Percentiles rank a stretch among this genome's conserved stretches.
phyloP scores from a whole-genome alignment of 345 rosid species.

The Jatropha curcas region DNA sequence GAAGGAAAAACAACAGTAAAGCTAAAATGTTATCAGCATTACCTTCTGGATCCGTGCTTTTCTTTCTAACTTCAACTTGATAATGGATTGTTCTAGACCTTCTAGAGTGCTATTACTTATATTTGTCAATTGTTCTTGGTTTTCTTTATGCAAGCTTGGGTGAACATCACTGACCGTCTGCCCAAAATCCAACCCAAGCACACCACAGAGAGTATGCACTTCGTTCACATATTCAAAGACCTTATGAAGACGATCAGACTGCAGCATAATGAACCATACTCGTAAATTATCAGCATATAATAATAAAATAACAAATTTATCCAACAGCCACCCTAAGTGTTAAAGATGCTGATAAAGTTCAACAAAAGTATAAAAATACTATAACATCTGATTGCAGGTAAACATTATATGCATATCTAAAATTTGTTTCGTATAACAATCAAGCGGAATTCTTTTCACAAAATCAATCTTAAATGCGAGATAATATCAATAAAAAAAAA shows the following conservation, averaged over 20 bases:
- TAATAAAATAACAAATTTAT: background rate
- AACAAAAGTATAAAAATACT: background rate
- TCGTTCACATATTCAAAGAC: slow-evolving; percentile 76
- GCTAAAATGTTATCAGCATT: slow-evolving; percentile 6
- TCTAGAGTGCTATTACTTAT: slow-evolving; percentile 75
- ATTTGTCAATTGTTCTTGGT: slow-evolving; percentile 75
- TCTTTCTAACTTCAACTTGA: slow-evolving; percentile 67
- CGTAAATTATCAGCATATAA: background rate
- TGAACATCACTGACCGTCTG: slow-evolving; percentile 82
- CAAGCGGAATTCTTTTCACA: background rate
- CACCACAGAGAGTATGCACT: slow-evolving; percentile 80
- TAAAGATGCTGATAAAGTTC: background rate
- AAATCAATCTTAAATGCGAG: background rate
- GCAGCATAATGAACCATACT: slow-evolving; percentile 31
- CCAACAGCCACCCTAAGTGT: background rate
- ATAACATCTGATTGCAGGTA: background rate
- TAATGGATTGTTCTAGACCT: slow-evolving; percentile 71
- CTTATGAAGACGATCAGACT: slow-evolving; percentile 88
- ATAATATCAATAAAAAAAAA: background rate
- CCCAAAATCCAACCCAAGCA: slow-evolving; percentile 82
- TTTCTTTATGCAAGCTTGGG: slow-evolving; percentile 76
- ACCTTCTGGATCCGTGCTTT: slow-evolving; percentile 79
- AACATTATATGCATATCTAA: background rate
- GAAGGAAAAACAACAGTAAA: slow-evolving; percentile 4
- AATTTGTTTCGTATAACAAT: background rate